phyloP scores from a whole-genome alignment of 192 early-diverging fungal species.

The Umbelopsis isabellina region DNA sequence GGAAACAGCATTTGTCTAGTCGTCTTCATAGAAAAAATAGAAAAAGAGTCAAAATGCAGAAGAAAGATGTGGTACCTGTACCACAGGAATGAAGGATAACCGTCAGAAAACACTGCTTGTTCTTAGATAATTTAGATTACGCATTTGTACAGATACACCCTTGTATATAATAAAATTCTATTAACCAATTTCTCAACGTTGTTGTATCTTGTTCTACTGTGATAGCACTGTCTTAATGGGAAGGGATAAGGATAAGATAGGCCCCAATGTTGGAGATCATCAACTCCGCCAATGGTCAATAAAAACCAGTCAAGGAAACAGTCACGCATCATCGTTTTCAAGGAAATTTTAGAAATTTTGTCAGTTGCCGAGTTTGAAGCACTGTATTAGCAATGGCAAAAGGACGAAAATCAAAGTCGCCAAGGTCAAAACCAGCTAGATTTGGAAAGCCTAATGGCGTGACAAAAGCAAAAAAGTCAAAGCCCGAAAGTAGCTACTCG shows the following conservation, averaged over 20 bases:
- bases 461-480: background rate
- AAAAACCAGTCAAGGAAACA: background rate
- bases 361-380: background rate
- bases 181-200: no score
- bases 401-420: background rate
- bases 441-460: background rate
- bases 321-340: background rate
- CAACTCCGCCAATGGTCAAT: no score
- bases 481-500: background rate
- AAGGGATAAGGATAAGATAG: no score
- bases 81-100: background rate
- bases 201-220: no score
- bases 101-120: background rate
- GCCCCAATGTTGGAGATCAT: no score
- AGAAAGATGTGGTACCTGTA: conserved; percentile 18
- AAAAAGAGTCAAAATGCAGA: conserved; percentile 41
- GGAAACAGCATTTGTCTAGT: conserved; percentile 73
- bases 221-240: no score
- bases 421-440: background rate
- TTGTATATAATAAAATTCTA: no score
- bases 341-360: conserved; percentile 4
- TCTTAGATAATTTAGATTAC: no score
- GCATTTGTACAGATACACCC: no score
- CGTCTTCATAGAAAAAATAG: conserved; percentile 64
- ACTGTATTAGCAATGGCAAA: conserved; percentile 1